These are phyloP conservation scores for Globisporangium barbulae DNA, from an alignment of 352 stramenopile species.

Conservation along the genomic window DNA sequence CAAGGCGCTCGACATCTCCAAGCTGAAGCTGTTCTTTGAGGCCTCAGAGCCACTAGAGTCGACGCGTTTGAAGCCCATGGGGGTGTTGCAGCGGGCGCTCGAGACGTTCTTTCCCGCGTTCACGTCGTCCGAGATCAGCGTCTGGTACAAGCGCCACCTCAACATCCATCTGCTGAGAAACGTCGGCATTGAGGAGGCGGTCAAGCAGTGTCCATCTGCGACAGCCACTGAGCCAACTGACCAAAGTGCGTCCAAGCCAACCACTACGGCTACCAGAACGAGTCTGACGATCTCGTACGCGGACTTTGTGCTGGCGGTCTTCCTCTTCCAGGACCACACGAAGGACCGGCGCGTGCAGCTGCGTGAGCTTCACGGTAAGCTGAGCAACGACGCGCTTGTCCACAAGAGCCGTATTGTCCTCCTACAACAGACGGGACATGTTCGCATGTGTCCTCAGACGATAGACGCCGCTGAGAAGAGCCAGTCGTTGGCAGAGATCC, in stretches of 20 bases:
- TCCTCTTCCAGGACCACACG: constrained; percentile 42
- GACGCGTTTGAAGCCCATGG: constrained; percentile 27
- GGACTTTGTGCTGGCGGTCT: constrained; percentile 59
- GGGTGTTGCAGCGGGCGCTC: constrained; percentile 26
- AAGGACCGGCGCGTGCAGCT: constrained; percentile 20
- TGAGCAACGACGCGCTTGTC: constrained; percentile 44
- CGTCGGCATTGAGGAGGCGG: not conserved
- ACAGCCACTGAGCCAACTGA: not conserved
- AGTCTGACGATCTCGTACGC: constrained; percentile 32
- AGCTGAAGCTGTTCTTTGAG: constrained; percentile 38
- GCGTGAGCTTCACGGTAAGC: constrained; percentile 21
- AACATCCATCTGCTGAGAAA: constrained; percentile 12
- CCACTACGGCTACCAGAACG: not conserved
- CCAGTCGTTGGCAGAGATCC: constrained; percentile 3
- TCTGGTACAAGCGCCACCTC: constrained; percentile 32
- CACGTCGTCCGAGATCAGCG: constrained; percentile 22
- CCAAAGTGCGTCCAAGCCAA: not conserved
- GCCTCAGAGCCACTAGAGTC: constrained; percentile 33
- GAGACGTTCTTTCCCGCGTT: constrained; percentile 29
- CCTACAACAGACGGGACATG: constrained; percentile 65
- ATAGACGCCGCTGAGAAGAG: not conserved
- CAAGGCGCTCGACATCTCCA: constrained; percentile 28
- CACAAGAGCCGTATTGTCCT: constrained; percentile 69
- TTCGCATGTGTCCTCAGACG: constrained; percentile 52
- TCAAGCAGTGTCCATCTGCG: not conserved